Evolutionary conservation across 1,284 basidiomycete genomes (phyloP).

Genomic region (Cutaneotrichosporon dermatis): DNA sequence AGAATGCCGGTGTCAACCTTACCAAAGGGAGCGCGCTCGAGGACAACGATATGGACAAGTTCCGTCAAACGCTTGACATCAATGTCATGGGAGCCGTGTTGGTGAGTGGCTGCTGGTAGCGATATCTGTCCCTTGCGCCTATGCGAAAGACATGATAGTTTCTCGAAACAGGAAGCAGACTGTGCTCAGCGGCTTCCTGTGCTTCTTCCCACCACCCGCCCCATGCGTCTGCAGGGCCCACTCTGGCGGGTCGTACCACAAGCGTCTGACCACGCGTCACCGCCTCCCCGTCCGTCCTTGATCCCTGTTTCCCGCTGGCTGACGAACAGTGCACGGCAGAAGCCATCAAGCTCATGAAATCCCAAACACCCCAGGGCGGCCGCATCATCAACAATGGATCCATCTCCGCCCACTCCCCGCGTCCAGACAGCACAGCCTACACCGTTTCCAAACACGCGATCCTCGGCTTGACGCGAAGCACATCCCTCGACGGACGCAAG

Average conservation of each 20-base stretch:
- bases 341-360: slow-evolving; percentile 68
- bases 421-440: slow-evolving; percentile 62
- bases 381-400: slow-evolving; percentile 81
- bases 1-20: slow-evolving; percentile 57
- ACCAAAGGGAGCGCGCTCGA: slow-evolving; percentile 56
- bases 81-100: slow-evolving; percentile 70
- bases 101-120: slow-evolving; percentile 3
- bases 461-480: slow-evolving; percentile 66
- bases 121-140: too few species aligned
- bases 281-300: too few species aligned
- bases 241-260: not conserved
- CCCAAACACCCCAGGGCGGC: slow-evolving; percentile 67
- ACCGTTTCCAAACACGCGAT: slow-evolving; percentile 75
- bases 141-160: too few species aligned
- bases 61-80: slow-evolving; percentile 62
- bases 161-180: too few species aligned
- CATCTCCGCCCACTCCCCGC: slow-evolving; percentile 66
- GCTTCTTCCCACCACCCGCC: too few species aligned
- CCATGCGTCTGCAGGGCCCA: too few species aligned
- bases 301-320: not conserved
- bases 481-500: slow-evolving; percentile 67
- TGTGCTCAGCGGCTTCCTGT: too few species aligned
- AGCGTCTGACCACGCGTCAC: too few species aligned
- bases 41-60: slow-evolving; percentile 59
- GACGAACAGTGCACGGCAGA: slow-evolving; percentile 59